Evolutionary conservation across 1,284 basidiomycete genomes (phyloP), one percentile per base, ranked within the genome.

Genomic region (Cutaneotrichosporon sp.): DNA sequence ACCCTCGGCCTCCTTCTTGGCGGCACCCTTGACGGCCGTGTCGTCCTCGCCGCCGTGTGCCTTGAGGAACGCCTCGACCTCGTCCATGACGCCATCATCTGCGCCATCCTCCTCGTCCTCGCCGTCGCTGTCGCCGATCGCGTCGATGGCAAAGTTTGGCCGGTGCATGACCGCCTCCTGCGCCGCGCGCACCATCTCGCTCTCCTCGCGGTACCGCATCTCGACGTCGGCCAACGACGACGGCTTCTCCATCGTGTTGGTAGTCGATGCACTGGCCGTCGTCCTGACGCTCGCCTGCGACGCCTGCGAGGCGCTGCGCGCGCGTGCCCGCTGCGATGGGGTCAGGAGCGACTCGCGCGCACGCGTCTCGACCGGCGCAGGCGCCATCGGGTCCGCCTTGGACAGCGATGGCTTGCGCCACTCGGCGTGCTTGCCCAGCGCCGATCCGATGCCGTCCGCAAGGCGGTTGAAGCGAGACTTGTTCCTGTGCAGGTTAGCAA

Each of bases 1-100:
- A 73, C 69, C 70, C 64, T 71, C 61, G 61, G 80, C 81, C 52
- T 89, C 84, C 72, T 88, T 86, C 78, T 90, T 88, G 74, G 94
- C 90, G 20, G 89, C 90, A 58, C 91, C 90, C 22, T 89, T 88
- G 56, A 95, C 81, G 3, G 91, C 91, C 27, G 88, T 88, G 80
- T 93, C 92, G 31, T 75, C 77, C 73, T 95, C 79, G n/a, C 73
- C 77, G 25, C 77, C 80, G 64, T 81, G 77, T 10, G 78, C 92
- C 73, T 95, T 92, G 56, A 95, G 81, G 84, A 95, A 95, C 2
- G 92, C 92, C 74, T 95, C 92, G 58, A 92, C 90, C 83, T 95
- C 92, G 69, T 94, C 91, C 86, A 95, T 86, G 54, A 95, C 89
- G 7, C 75, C 81, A 64, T 85, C 84, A 56, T 81, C 84, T 9